Evolutionary conservation across 352 stramenopile genomes (phyloP).

Genomic region (Phytophthora niederhauseri): DNA sequence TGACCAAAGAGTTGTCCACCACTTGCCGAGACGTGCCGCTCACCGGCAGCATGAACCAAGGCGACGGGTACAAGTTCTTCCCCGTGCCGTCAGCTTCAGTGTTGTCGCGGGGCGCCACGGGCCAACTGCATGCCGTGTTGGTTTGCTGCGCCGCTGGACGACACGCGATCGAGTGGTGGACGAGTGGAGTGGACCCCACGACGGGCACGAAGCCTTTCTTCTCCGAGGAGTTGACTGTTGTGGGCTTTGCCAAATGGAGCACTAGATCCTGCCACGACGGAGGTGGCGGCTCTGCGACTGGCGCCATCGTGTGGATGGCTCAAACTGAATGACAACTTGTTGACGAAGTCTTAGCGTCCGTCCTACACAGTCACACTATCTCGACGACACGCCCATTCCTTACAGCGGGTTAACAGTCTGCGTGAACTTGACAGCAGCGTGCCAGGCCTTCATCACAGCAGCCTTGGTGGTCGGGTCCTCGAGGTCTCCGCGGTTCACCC

Average conservation of each 20-base stretch:
- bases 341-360: not conserved
- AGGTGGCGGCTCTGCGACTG: not conserved
- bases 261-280: conserved; percentile 17
- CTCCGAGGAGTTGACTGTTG: conserved; percentile 19
- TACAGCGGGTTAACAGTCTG: conserved; percentile 39
- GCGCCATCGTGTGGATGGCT: conserved; percentile 31
- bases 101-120: conserved; percentile 15
- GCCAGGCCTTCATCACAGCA: conserved; percentile 51
- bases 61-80: conserved; percentile 25
- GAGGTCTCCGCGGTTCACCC: conserved; percentile 66
- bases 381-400: not conserved
- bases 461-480: conserved; percentile 38
- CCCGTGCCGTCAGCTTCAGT: conserved; percentile 10
- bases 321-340: conserved; percentile 16
- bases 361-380: not conserved
- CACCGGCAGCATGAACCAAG: conserved; percentile 18
- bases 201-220: conserved; percentile 32
- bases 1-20: conserved; percentile 35
- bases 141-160: conserved; percentile 27
- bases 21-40: conserved; percentile 22
- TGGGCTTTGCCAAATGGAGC: conserved; percentile 35
- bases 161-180: conserved; percentile 36
- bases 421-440: conserved; percentile 39
- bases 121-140: conserved; percentile 25
- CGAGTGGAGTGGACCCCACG: conserved; percentile 22